Evolutionary conservation across 768 basidiomycete genomes (phyloP), one percentile per base, ranked within the genome.

Genomic region (Agrocybe chaxingu): DNA sequence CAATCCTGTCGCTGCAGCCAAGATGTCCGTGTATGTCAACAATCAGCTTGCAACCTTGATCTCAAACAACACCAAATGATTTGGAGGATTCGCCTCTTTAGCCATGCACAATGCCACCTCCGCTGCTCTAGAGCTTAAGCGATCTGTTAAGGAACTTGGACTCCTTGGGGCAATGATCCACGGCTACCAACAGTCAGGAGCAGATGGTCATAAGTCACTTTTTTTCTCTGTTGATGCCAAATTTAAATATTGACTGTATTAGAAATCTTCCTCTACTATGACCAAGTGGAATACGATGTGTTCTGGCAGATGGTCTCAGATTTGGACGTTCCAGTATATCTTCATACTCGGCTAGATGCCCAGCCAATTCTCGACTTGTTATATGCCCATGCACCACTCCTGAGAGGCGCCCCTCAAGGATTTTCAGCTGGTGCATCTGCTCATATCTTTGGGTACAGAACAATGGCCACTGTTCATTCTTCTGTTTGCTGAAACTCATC

Each of bases 71-170:
- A 72, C 72, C 0, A 58, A 59, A 16, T 64, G 73, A 3, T 75
- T 76, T 40, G 73, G 72, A 7, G 73, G 59, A 5, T 75, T 75
- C 51, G 75, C 72, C 6, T 57, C 73, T 3, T 48, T 76, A 7
- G 61, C 73, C 3, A 76, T 76, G 75, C 72, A 75, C 42, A 70
- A 76, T 44, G 71, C 74, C 16, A 67, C 69, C 1, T 57, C 57
- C 16, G 75, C 74, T 3, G 70, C 67, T 7, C 59, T 64, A 18
- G 74, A 76, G 42, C 58, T 76, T 12, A 66, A 66, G 4, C 70
- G 74, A 29, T 46, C 73, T 1, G 69, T 75, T 2, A 57, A 62
- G 6, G 67, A 74, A 36, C 66, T 75, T 1, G 75, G 75, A 13
- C 69, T 74, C 30, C 52, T 74, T 10, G 73, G 70, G 64, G 35